Evolutionary conservation across 352 stramenopile species (phyloP).

Genomic region (Globisporangium nagaii): DNA sequence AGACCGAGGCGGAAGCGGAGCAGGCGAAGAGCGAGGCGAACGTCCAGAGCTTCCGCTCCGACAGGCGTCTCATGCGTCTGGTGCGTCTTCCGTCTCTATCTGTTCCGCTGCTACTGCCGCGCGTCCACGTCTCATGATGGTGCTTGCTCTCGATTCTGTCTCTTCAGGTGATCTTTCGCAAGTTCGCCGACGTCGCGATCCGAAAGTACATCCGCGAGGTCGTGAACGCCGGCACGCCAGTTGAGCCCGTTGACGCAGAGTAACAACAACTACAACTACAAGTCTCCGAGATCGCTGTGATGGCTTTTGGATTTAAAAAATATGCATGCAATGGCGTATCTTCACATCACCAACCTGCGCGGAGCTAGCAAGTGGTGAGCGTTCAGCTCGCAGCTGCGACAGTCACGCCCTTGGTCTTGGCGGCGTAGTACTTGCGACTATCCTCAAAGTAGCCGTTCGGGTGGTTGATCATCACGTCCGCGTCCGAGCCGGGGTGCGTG

Average conservation of each 20-base stretch:
- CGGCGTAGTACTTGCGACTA: conserved; percentile 90
- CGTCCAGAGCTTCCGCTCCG: conserved; percentile 78
- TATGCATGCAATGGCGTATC: too few species aligned
- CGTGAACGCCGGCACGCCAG: conserved; percentile 13
- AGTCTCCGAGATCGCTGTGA: too few species aligned
- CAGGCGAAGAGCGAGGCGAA: conserved; percentile 58
- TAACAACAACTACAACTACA: too few species aligned
- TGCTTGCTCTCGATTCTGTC: neutral
- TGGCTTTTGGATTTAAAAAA: too few species aligned
- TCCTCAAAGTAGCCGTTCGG: conserved; percentile 98
- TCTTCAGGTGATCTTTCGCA: conserved; percentile 53
- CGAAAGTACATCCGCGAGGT: conserved; percentile 56
- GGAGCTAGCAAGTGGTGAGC: too few species aligned
- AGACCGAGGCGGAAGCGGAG: conserved; percentile 46
- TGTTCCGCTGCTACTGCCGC: neutral
- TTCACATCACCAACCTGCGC: neutral
- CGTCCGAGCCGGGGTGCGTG: conserved; percentile 78
- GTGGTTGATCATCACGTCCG: conserved; percentile 96
- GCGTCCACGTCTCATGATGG: neutral
- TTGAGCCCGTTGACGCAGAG: neutral
- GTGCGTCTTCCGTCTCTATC: conserved; percentile 18
- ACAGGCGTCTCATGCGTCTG: conserved; percentile 66
- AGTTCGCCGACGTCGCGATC: conserved; percentile 61
- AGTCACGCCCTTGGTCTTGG: conserved; percentile 71
- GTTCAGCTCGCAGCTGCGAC: conserved; percentile 15